Conservation (phyloP, 352 stramenopile genomes). For the Phytophthora podocarpi region DNA sequence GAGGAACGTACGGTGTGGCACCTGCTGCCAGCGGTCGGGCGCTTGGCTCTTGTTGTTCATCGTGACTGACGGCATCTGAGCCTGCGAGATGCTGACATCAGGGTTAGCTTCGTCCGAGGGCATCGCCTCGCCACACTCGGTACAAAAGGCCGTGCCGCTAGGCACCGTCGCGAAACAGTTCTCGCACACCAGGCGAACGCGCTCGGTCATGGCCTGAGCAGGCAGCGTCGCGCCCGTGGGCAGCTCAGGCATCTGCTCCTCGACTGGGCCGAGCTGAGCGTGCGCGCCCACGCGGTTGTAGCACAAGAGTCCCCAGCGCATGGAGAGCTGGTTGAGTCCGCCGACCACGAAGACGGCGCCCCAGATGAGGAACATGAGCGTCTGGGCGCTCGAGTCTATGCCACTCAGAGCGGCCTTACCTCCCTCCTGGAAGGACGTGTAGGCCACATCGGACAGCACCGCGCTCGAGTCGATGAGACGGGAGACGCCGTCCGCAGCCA, state of each 20-base stretch:
- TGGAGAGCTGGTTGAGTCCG: constrained; percentile 77
- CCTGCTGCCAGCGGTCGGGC: constrained; percentile 84
- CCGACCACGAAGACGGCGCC: constrained; percentile 63
- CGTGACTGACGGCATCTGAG: constrained; percentile 83
- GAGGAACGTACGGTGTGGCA: constrained; percentile 84
- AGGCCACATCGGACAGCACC: constrained; percentile 70
- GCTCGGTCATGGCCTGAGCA: constrained; percentile 57
- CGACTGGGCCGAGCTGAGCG: constrained; percentile 63
- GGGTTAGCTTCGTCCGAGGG: constrained; percentile 69
- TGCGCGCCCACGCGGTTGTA: constrained; percentile 89
- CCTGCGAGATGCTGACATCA: constrained; percentile 88
- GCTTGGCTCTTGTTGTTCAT: constrained; percentile 82
- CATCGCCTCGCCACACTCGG: constrained; percentile 89
- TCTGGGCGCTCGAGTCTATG: constrained; percentile 59
- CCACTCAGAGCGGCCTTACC: constrained; percentile 50
- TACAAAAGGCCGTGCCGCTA: constrained; percentile 85
- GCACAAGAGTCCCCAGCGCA: constrained; percentile 89
- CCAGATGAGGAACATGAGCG: constrained; percentile 87
- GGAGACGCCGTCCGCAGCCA: constrained; percentile 75
- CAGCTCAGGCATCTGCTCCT: constrained; percentile 76
- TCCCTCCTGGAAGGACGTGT: constrained; percentile 67
- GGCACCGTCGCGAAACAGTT: constrained; percentile 90
- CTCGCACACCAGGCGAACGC: constrained; percentile 86
- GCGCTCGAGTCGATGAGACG: constrained; percentile 64
- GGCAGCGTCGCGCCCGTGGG: constrained; percentile 68